Evolutionary conservation across 2,329 filamentous ascomycete species (phyloP).

Genomic region (Apiospora sp.): DNA sequence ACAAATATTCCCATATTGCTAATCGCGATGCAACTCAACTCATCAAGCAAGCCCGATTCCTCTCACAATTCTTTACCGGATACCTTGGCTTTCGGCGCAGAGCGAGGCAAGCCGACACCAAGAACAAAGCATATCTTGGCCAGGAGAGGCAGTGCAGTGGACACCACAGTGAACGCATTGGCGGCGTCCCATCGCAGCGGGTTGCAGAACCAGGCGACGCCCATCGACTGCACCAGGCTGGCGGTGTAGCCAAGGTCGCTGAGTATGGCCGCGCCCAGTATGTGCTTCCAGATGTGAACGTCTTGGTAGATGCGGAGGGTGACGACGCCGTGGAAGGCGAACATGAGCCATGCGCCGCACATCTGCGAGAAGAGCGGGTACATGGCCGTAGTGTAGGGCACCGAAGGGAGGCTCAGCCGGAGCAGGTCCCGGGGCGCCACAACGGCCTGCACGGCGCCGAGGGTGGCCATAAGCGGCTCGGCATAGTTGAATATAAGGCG

Average conservation of each 20-base stretch:
- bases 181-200: slow-evolving; percentile 30
- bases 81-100: neutral
- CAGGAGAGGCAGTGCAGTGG: slow-evolving; percentile 32
- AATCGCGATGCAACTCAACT: neutral
- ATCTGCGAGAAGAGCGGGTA: slow-evolving; percentile 34
- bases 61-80: neutral
- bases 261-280: slow-evolving; percentile 32
- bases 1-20: neutral
- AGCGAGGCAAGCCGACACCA: slow-evolving; percentile 30
- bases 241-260: slow-evolving; percentile 35
- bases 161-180: slow-evolving; percentile 29
- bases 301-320: slow-evolving; percentile 31
- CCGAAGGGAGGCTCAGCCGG: slow-evolving; percentile 27
- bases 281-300: slow-evolving; percentile 32
- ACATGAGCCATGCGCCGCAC: slow-evolving; percentile 34
- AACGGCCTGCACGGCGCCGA: slow-evolving; percentile 32
- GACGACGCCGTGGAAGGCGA: slow-evolving; percentile 34
- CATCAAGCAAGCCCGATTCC: neutral
- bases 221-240: slow-evolving; percentile 33
- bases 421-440: slow-evolving; percentile 29
- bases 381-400: slow-evolving; percentile 31
- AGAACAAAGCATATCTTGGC: slow-evolving; percentile 34
- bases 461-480: slow-evolving; percentile 33
- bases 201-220: slow-evolving; percentile 30
- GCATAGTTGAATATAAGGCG: slow-evolving; percentile 33